Percentiles rank a stretch among this genome's conserved stretches.
phyloP scores from a whole-genome alignment of 371 early-diverging fungal genomes.

The Actinomucor elegans region DNA sequence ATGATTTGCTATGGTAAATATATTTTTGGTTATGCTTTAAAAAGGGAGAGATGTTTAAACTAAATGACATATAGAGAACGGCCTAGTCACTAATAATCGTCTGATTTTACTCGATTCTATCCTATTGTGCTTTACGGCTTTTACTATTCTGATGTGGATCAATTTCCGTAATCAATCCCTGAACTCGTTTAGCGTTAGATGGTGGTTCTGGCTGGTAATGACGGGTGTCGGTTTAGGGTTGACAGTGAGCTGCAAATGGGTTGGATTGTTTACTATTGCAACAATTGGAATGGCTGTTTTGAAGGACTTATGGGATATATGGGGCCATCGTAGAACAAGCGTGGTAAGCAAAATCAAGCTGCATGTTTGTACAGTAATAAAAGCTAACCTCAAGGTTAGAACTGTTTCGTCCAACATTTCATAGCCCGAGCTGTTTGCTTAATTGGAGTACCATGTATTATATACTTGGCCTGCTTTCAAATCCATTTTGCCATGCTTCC shows the following conservation, averaged over 20 bases:
- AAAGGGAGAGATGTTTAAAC: too few relatives aligned
- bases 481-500: constrained; percentile 82
- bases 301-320: constrained; percentile 81
- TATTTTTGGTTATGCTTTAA: too few relatives aligned
- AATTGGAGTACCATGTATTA: constrained; percentile 74
- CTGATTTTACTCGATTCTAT: constrained; percentile 89
- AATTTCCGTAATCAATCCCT: constrained; percentile 66
- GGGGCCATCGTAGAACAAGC: constrained; percentile 59
- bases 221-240: constrained; percentile 70
- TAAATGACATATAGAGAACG: constrained; percentile 78
- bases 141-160: constrained; percentile 75
- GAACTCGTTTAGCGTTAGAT: constrained; percentile 62
- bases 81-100: constrained; percentile 85
- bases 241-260: constrained; percentile 79
- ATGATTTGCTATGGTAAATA: constrained; percentile 49
- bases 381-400: too few relatives aligned
- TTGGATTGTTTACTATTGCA: constrained; percentile 85
- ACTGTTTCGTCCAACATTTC: constrained; percentile 65
- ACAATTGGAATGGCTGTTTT: constrained; percentile 81
- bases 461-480: constrained; percentile 84
- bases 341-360: too few relatives aligned
- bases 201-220: constrained; percentile 70
- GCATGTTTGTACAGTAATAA: too few relatives aligned
- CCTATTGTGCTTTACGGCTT: constrained; percentile 79
- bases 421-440: constrained; percentile 71